Evolutionary conservation across 306 rosid species (phyloP).

Genomic region (Pueraria montana): DNA sequence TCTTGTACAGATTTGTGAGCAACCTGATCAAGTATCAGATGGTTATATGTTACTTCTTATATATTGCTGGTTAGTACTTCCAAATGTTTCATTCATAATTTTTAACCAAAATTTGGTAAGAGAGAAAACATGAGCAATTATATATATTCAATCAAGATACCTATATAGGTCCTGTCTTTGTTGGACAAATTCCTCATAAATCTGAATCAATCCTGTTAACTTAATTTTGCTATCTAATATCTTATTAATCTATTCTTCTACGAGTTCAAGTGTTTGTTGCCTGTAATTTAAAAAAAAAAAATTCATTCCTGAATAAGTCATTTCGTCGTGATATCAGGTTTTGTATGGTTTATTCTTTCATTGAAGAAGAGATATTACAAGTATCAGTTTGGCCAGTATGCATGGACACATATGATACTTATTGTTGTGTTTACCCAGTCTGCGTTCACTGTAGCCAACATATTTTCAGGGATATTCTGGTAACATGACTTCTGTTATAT

Average conservation of each 20-base stretch:
- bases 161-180: background rate
- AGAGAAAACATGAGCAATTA: background rate
- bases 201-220: slow-evolving; percentile 26
- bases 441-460: slow-evolving; percentile 93
- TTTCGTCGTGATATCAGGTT: slow-evolving; percentile 70
- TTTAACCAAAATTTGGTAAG: background rate
- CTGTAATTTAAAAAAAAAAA: background rate
- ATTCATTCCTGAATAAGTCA: slow-evolving; percentile 21
- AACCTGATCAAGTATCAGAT: slow-evolving; percentile 91
- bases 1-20: slow-evolving; percentile 77
- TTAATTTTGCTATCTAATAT: slow-evolving; percentile 16
- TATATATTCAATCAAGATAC: background rate
- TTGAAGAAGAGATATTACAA: slow-evolving; percentile 91
- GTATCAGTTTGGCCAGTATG: slow-evolving; percentile 98
- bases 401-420: slow-evolving; percentile 99
- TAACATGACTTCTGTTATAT: slow-evolving; percentile 51
- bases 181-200: background rate
- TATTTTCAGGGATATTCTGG: slow-evolving; percentile 97
- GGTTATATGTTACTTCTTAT: slow-evolving; percentile 93
- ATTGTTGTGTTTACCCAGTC: slow-evolving; percentile 94
- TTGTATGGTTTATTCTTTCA: slow-evolving; percentile 97
- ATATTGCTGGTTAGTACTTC: slow-evolving; percentile 80
- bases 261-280: background rate
- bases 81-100: slow-evolving; percentile 30
- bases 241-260: background rate